These are phyloP conservation scores for Pleurotus cornucopiae DNA, from an alignment of 768 basidiomycete species.

Conservation along the genomic window DNA sequence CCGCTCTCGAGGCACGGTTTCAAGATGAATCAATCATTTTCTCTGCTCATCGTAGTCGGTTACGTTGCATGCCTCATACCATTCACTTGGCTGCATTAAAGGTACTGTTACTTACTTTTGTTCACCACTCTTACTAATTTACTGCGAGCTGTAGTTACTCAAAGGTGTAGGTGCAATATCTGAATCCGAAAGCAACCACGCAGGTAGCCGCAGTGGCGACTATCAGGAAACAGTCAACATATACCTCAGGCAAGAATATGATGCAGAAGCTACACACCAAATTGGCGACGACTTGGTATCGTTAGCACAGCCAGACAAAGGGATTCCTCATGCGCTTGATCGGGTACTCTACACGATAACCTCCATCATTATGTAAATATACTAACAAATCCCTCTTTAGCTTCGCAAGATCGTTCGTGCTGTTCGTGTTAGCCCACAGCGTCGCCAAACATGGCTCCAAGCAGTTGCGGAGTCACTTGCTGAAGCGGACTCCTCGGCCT, in stretches of 20 bases:
- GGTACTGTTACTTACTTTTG: conserved; percentile 10
- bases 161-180: conserved; percentile 10
- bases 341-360: no score
- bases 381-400: not conserved
- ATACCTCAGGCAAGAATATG: no score
- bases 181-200: not conserved
- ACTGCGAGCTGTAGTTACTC: conserved; percentile 6
- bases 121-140: not conserved
- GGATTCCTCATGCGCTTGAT: no score
- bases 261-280: no score
- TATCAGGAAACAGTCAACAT: no score
- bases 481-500: not conserved
- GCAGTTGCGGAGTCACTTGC: not conserved
- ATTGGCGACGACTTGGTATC: no score
- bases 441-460: not conserved
- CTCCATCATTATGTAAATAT: no score
- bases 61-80: conserved; percentile 34
- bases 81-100: conserved; percentile 29
- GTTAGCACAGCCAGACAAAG: no score
- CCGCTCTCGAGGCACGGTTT: conserved; percentile 15
- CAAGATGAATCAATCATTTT: conserved; percentile 17
- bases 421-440: conserved; percentile 15
- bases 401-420: conserved; percentile 14
- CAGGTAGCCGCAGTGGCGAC: no score
- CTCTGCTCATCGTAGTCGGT: conserved; percentile 16